Conservation (phyloP, 1,284 basidiomycete species). For the Stygiomarasmius scandens region DNA sequence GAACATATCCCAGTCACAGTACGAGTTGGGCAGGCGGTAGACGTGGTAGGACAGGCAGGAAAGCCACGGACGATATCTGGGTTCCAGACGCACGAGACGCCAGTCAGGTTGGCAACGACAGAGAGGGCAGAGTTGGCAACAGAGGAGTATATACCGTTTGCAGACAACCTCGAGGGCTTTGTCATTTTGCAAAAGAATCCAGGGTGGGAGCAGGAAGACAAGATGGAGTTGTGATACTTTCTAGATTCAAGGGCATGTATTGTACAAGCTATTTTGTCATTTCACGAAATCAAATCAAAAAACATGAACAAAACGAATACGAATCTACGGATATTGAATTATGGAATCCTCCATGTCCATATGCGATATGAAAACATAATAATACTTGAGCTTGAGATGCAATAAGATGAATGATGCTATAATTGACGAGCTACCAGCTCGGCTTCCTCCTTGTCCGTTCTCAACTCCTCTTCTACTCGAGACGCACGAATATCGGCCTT, state of each 20-base stretch:
- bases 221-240: constrained; percentile 71
- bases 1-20: constrained; percentile 87
- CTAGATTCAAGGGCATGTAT: too few relatives aligned
- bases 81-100: constrained; percentile 97
- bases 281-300: not conserved
- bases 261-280: not conserved
- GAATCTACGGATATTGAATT: too few relatives aligned
- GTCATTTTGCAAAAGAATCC: constrained; percentile 88
- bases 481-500: constrained; percentile 51
- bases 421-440: constrained; percentile 13
- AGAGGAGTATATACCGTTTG: constrained; percentile 94
- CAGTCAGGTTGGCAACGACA: constrained; percentile 90
- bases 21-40: constrained; percentile 92
- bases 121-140: constrained; percentile 96
- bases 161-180: constrained; percentile 88
- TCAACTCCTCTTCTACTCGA: constrained; percentile 15
- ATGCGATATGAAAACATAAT: constrained; percentile 8
- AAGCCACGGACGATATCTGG: constrained; percentile 91
- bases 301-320: not conserved
- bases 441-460: constrained; percentile 11
- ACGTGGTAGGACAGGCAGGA: constrained; percentile 89
- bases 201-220: constrained; percentile 78
- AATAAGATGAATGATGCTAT: not conserved
- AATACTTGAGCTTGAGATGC: not conserved
- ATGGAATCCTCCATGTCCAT: not conserved